Percentiles rank a stretch among this genome's conserved stretches.
Conservation (phyloP, 2,329 filamentous ascomycete genomes). For the Trichoderma gracile region DNA sequence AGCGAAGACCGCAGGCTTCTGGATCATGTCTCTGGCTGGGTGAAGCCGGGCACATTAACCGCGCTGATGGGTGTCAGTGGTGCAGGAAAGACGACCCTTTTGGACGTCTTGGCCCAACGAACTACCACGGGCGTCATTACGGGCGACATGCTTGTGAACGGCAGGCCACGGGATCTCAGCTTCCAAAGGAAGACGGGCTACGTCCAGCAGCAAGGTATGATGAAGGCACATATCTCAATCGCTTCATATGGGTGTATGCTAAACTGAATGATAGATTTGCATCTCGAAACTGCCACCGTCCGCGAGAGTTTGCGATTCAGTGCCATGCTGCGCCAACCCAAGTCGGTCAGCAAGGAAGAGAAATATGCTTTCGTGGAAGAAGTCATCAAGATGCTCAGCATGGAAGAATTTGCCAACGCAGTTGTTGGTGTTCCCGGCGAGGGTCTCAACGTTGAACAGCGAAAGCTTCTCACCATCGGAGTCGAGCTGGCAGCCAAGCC, state of each 20-base stretch:
- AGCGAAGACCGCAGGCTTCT: constrained; percentile 68
- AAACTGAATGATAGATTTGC: constrained; percentile 47
- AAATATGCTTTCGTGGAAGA: constrained; percentile 64
- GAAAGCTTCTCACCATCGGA: constrained; percentile 64
- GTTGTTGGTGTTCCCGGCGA: constrained; percentile 64
- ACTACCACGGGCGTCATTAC: constrained; percentile 63
- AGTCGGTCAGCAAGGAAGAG: constrained; percentile 53
- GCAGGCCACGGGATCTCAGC: constrained; percentile 53
- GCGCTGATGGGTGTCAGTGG: constrained; percentile 68
- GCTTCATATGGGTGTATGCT: neutral
- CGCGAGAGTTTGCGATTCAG: constrained; percentile 57
- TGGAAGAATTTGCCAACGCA: constrained; percentile 66
- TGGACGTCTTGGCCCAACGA: constrained; percentile 49
- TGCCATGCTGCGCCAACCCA: constrained; percentile 59
- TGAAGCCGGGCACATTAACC: constrained; percentile 84
- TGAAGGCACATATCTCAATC: neutral
- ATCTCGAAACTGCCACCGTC: constrained; percentile 57
- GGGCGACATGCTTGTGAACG: constrained; percentile 67
- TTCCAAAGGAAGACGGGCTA: constrained; percentile 69
- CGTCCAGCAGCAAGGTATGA: constrained; percentile 62
- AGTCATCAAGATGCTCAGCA: constrained; percentile 65
- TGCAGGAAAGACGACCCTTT: constrained; percentile 47
- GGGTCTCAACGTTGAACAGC: constrained; percentile 62
- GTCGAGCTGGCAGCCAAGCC: constrained; percentile 59
- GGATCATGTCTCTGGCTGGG: constrained; percentile 82